A percentile compares a stretch with the other conserved stretches of the same genome.
phyloP scores from a whole-genome alignment of 345 rosid species.

The Brassica napus region DNA sequence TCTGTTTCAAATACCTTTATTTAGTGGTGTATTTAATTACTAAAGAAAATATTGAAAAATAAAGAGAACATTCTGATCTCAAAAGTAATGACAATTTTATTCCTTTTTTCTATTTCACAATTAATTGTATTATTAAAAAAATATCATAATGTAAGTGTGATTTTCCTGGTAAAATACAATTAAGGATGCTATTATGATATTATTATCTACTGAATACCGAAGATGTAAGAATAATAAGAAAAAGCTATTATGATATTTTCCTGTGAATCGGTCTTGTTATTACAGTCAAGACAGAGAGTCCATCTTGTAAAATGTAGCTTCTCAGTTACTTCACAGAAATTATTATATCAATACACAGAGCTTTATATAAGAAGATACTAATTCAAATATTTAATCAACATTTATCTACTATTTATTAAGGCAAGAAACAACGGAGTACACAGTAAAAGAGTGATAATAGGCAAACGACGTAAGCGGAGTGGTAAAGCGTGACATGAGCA shows the following conservation, averaged over 20 bases:
- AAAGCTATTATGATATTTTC: not conserved
- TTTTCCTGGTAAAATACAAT: not conserved
- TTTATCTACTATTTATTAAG: not conserved
- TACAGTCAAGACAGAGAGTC: not conserved
- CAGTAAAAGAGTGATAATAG: conserved; percentile 10
- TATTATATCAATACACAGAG: too few species aligned
- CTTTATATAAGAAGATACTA: too few species aligned
- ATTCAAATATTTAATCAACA: not conserved
- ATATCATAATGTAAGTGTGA: too few species aligned
- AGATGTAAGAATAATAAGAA: not conserved
- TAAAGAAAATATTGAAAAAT: not conserved
- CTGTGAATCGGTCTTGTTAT: not conserved
- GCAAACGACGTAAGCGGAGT: not conserved
- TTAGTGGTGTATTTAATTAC: not conserved
- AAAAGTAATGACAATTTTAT: not conserved
- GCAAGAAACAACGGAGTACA: not conserved
- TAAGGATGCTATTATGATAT: not conserved
- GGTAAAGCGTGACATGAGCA: conserved; percentile 5
- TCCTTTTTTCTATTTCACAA: not conserved
- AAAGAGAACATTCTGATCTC: not conserved
- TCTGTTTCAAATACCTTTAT: not conserved
- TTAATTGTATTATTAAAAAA: too few species aligned
- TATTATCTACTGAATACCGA: not conserved
- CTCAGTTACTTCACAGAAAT: not conserved
- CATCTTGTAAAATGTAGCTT: not conserved